These are phyloP conservation scores for Oryza glaberrima DNA, from an alignment of 176 grass and related monocot genomes.

Conservation along the genomic window DNA sequence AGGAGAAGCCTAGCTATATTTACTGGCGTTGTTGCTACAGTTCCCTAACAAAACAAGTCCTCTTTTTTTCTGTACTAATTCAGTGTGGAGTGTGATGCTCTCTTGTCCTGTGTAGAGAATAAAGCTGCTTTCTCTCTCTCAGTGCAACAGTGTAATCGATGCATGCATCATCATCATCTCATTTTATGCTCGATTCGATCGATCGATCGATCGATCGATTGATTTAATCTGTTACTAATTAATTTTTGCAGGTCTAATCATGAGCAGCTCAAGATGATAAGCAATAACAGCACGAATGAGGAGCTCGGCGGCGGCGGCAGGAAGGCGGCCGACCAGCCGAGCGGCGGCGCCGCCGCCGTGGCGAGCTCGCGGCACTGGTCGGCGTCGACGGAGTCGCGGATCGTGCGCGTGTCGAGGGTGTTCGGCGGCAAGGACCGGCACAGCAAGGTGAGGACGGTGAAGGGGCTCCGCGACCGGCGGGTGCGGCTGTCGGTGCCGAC, in stretches of 20 bases:
- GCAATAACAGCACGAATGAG: conserved; percentile 32
- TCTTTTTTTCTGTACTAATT: conserved; percentile 1
- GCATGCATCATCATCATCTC: conserved; percentile 5
- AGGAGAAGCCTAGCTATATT: neutral
- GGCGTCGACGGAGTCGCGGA: conserved; percentile 75
- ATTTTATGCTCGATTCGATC: conserved; percentile 49
- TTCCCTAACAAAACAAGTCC: conserved; percentile 2
- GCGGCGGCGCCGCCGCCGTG: neutral
- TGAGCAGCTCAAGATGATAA: conserved; percentile 51
- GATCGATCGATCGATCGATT: no score
- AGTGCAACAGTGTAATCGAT: conserved; percentile 29
- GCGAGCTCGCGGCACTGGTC: conserved; percentile 62
- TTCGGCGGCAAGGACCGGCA: conserved; percentile 96
- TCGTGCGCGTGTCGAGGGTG: conserved; percentile 86
- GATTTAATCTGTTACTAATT: neutral
- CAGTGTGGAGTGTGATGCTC: neutral
- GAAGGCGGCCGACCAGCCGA: conserved; percentile 11
- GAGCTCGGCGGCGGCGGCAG: conserved; percentile 35
- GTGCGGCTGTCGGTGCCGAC: conserved; percentile 89
- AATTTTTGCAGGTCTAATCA: conserved; percentile 37
- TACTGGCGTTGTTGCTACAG: conserved; percentile 14
- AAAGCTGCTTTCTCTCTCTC: conserved; percentile 13
- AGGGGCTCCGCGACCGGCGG: conserved; percentile 80
- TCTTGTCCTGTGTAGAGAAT: conserved; percentile 14
- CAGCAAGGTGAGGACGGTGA: conserved; percentile 91